phyloP scores from a whole-genome alignment of 768 basidiomycete species.

The Lactifluus volemus region DNA sequence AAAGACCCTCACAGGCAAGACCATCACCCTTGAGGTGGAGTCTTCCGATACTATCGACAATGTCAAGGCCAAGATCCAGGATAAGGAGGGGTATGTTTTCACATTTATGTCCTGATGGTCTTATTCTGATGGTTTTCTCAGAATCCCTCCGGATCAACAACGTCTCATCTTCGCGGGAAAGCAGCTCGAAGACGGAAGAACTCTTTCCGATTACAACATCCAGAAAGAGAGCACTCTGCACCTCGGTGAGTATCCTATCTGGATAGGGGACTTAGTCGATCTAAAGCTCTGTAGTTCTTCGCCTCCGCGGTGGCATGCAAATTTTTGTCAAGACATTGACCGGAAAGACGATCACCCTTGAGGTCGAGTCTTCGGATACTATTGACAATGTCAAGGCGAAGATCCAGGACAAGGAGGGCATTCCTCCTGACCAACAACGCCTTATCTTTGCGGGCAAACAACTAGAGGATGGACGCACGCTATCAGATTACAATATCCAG shows the following conservation, averaged over 20 bases:
- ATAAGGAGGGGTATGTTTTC: conserved; percentile 65
- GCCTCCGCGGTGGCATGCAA: conserved; percentile 51
- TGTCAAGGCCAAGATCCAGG: conserved; percentile 78
- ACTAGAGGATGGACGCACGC: conserved; percentile 87
- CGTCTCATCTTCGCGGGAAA: conserved; percentile 77
- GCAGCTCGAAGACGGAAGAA: conserved; percentile 78
- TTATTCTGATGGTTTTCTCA: conserved; percentile 19
- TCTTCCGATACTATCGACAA: conserved; percentile 65
- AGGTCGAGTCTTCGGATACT: conserved; percentile 72
- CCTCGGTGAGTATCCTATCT: conserved; percentile 37
- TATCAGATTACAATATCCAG: conserved; percentile 90
- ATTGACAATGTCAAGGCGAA: conserved; percentile 76
- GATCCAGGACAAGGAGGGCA: conserved; percentile 82
- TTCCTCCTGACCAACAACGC: conserved; percentile 87
- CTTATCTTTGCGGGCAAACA: conserved; percentile 97
- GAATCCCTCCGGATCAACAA: conserved; percentile 73
- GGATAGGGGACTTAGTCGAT: conserved; percentile 28
- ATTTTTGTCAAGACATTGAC: conserved; percentile 86
- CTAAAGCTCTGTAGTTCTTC: conserved; percentile 38
- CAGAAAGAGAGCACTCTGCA: conserved; percentile 57
- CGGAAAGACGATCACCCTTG: conserved; percentile 86
- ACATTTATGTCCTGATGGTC: neutral
- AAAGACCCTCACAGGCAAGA: conserved; percentile 64
- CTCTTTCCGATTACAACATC: conserved; percentile 60
- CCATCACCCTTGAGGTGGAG: conserved; percentile 67